Base-by-base conservation (phyloP, 202 grass and related monocot species). In the Schoenoplectus tabernaemontani region DNA sequence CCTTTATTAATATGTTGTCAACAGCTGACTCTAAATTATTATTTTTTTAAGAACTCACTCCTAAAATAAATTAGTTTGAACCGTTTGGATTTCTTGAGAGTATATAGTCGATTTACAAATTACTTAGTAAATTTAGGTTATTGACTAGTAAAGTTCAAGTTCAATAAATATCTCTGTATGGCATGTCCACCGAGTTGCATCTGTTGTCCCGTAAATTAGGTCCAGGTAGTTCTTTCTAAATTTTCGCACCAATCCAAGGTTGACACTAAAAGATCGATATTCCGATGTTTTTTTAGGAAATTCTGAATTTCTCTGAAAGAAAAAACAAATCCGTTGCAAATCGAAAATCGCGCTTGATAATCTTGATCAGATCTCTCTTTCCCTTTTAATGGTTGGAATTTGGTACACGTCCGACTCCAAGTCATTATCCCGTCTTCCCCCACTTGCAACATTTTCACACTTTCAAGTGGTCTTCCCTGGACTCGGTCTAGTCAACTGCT, bases 331-430 rank as follows among this genome's bases (percentile, higher is more conserved):
- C 12, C 43, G 26, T 24, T 36, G 20, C 6, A 60, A 43, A 37
- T 76, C 30, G 34, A 79, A 24, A 46, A 42, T 43, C 4, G 76
- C 36, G 76, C 57, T 60, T 59, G 37, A 42, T 42, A 62, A 78
- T 62, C 76, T 78, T 59, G 54, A 60, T 36, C 53, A 34, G 42
- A 71, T 71, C 38, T 78, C 5, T 4, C 20, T 78, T 78, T 78
- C 1, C 20, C 30, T 39, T 77, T 78, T 42, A 78, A 60, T 38
- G 58, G 76, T 2, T 5, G 37, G 5, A 24, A 24, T 7, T 47
- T 38, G 12, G 57, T 26, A 79, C 76, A 79, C 76, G 76, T 79
- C 76, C 50, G 1, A 62, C 57, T 16, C 57, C 57, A 0, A 7
- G 20, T 20, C 57, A 46, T 16, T 57, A 61, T 78, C 58, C 28